Percentiles rank a stretch among this genome's conserved stretches.
phyloP scores from a whole-genome alignment of 2,329 filamentous ascomycete species.

The Albophoma yamanashiensis region DNA sequence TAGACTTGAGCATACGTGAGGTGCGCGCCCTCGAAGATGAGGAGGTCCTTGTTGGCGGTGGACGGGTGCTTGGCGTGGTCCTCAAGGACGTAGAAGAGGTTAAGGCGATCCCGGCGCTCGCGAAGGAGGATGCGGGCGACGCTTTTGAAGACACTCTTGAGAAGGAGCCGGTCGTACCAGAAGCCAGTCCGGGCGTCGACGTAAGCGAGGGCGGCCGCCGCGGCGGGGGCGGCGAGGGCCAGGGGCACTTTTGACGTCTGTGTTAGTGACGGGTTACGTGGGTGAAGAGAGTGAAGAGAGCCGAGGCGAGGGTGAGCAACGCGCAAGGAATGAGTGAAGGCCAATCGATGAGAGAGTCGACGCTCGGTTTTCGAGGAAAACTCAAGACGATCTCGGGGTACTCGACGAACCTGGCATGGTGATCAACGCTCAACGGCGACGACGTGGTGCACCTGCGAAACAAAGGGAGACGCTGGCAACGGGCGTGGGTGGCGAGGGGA shows the following conservation, averaged over 20 bases:
- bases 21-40: slow-evolving; percentile 56
- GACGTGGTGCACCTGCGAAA: not conserved
- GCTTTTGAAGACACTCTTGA: slow-evolving; percentile 42
- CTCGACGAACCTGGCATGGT: not conserved
- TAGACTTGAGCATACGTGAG: slow-evolving; percentile 74
- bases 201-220: slow-evolving; percentile 61
- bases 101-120: slow-evolving; percentile 50
- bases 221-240: slow-evolving; percentile 46
- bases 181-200: slow-evolving; percentile 61
- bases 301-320: not conserved
- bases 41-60: slow-evolving; percentile 43
- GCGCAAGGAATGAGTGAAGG: not conserved
- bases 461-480: not conserved
- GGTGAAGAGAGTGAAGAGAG: not conserved
- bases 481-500: not conserved
- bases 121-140: slow-evolving; percentile 30
- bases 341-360: not conserved
- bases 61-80: slow-evolving; percentile 41
- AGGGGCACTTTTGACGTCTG: slow-evolving; percentile 27
- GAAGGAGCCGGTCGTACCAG: slow-evolving; percentile 52
- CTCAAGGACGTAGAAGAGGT: slow-evolving; percentile 68
- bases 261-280: not conserved
- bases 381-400: too few species aligned
- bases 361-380: not conserved
- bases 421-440: not conserved